Base-by-base conservation (phyloP, 306 rosid genomes). In the Castanea sativa region DNA sequence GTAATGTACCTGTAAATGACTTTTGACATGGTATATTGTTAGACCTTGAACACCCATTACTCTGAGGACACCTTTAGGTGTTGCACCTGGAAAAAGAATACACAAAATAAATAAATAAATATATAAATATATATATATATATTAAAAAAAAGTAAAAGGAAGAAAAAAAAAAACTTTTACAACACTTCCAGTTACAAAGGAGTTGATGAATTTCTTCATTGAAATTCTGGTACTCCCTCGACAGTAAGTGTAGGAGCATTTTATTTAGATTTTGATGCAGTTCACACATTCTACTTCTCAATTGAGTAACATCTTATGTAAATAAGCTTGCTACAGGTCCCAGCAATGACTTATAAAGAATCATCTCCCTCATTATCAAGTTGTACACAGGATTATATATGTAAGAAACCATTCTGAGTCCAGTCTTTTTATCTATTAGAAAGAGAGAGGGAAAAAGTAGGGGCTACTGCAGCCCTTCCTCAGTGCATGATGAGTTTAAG, bases 41-140 rank as follows among this genome's bases (percentile, higher is more conserved):
- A 95, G 86, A 84, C 98, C 94, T 83, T 91, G 97, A 76, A 95
- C 97, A 69, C 99, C 99, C 96, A 95, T 95, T 75, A 91, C 98
- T 91, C 97, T 89, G 75, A 95, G 97, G 69, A 95, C 99, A 32
- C 99, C 99, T 85, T 95, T 95, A 55, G 99, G 99, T 25, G 99
- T 95, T 73, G 99, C 99, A 76, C 97, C 99, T 95, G 82, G 49
- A 27, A 73, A 85, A 80, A 73, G 18, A 51, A 77, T 21, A 2
- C 71, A 13, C n/a, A 25, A 74, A 29, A 74, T 52, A 29, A 63
- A 51, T 52, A 6, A 43, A 64, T 53, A 52, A 5, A 6, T 5
- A 6, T 5, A 35, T 1, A 6, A 1, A 25, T 25, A 25, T 25
- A 25, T 25, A 25, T 25, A 25, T 25, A 25, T 25, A 25, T 25